A percentile compares a stretch with the other conserved stretches of the same genome.
phyloP scores from a whole-genome alignment of 2,329 filamentous ascomycete species.

The Cordyceps farinosa region DNA sequence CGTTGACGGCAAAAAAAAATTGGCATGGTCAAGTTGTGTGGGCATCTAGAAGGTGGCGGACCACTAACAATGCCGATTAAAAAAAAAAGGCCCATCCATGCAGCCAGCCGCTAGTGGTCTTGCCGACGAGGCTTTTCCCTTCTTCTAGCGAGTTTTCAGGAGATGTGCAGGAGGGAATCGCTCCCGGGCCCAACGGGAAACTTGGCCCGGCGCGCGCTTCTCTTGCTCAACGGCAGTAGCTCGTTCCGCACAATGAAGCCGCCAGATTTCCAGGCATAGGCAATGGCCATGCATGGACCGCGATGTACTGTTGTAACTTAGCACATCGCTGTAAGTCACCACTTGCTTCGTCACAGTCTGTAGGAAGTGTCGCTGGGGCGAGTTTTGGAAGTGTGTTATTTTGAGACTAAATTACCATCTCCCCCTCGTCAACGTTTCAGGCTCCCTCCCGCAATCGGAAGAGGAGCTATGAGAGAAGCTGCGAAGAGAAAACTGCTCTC shows the following conservation, averaged over 20 bases:
- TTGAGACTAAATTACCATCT: background rate
- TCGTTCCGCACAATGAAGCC: background rate
- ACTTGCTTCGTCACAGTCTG: background rate
- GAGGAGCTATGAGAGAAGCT: too few relatives aligned
- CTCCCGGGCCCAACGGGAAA: background rate
- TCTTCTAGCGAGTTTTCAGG: background rate
- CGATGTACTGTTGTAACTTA: background rate
- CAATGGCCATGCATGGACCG: background rate
- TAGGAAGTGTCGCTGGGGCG: background rate
- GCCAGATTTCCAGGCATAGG: background rate
- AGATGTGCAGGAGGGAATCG: conserved; percentile 2
- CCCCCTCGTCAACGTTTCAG: background rate
- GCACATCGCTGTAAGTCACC: background rate
- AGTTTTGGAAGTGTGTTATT: background rate
- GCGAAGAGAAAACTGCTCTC: too few relatives aligned
- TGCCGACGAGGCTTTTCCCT: background rate
- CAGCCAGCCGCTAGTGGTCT: background rate
- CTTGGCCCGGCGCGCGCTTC: background rate
- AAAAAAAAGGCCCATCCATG: background rate
- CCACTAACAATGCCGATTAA: background rate
- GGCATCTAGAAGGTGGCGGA: background rate
- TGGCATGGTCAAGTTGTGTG: background rate
- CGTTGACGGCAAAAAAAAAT: background rate
- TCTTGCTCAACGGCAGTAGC: background rate
- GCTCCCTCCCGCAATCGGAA: background rate